Evolutionary conservation across 2,329 filamentous ascomycete genomes (phyloP), one percentile per base, ranked within the genome.

Genomic region (Microascus cirrosus): DNA sequence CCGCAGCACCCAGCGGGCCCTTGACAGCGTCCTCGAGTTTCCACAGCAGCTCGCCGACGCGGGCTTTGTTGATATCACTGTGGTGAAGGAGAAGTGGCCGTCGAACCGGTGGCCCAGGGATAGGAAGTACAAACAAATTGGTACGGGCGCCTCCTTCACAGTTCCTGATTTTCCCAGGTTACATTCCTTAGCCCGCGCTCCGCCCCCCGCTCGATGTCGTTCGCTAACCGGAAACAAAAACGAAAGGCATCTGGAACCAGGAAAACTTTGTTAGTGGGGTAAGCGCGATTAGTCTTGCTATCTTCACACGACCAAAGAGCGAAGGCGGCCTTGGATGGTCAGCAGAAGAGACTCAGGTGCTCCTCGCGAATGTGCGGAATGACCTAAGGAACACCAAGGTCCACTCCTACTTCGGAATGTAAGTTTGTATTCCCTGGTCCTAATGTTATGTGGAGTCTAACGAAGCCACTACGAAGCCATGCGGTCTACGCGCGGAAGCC

Each of bases 101-200:
- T 71, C 71, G 32, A 79, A 77, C 62, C 65, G 70, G 13, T 83
- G 80, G 79, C 75, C 79, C 0, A 76, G 73, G 52, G 75, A 80
- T 48, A 69, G 70, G 10, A 73, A 74, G 32, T 71, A 77, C 54
- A 83, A 82, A 63, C 74, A 81, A 55, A 64, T 81, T 1, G 80
- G 79, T 70, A 62, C 22, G 63, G 53, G 6, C 36, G 15, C 6
- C 42, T 11, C 42, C 42, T 22, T 4, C 42, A n/a, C n/a, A n/a
- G n/a, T n/a, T n/a, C n/a, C n/a, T n/a, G n/a, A n/a, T n/a, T n/a
- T n/a, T n/a, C 42, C 42, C 8, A 10, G 20, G n/a, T n/a, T 48
- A 12, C 12, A 5, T n/a, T n/a, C n/a, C n/a, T n/a, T n/a, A n/a
- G n/a, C n/a, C n/a, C n/a, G n/a, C n/a, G n/a, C n/a, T n/a, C n/a